Evolutionary conservation across 164 flowering plant genomes (phyloP), one percentile per base, ranked within the genome.

Genomic region (Magnolia kwangsiensis): DNA sequence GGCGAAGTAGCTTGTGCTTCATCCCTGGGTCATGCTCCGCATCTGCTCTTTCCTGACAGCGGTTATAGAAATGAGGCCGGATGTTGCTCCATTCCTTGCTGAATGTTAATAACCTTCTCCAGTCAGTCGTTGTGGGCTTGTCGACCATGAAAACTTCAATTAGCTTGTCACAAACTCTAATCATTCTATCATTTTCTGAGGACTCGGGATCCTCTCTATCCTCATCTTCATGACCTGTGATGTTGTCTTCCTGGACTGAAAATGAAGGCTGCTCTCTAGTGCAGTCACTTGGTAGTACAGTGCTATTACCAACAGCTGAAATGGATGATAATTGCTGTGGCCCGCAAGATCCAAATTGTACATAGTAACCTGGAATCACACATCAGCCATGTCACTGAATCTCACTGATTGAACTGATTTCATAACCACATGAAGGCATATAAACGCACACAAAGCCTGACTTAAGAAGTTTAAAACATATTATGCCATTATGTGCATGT

Each of bases 121-220:
- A 96, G 71, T 96, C 99, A 21, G 89, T 83, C 29, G 98, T 88
- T 13, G 86, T 85, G 45, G 97, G 97, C 84, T 91, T 94, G 81
- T 96, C 98, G 72, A 96, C 95, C 97, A 94, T 78, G 84, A 96
- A 96, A 67, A 92, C 91, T 27, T 82, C 96, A 78, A 96, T 94
- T 49, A 96, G 81, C 77, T 92, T 92, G 78, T 96, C 91, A 71
- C 91, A 92, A 73, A 91, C 87, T 72, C 86, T 84, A n/a, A 79
- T 69, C 98, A 94, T 90, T 83, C 85, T 87, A 8, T 58, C 23
- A 7, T 84, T 86, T 67, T 82, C 90, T 59, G 80, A 61, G 29
- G 58, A 67, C n/a, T 77, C 84, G 63, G 23, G 4, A 51, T 71
- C 45, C 68, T 67, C 72, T 51, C 55, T 50, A 51, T 69, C 14